A percentile compares a stretch with the other conserved stretches of the same genome.
phyloP scores from a whole-genome alignment of 495 filamentous ascomycete species.

The Glarea lozoyensis region DNA sequence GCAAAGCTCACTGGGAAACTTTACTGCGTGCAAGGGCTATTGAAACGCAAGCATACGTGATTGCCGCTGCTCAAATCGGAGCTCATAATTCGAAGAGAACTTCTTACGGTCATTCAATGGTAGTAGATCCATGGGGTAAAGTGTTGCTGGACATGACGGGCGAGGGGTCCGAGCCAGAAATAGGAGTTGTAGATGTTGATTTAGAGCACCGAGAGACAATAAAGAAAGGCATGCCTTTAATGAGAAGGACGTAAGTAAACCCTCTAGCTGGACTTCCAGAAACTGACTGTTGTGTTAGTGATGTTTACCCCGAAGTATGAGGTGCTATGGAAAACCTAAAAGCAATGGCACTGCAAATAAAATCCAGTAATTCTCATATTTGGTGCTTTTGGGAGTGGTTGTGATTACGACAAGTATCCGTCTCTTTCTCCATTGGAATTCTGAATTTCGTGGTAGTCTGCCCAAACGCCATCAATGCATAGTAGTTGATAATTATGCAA shows the following conservation, averaged over 20 bases:
- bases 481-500: conserved; percentile 17
- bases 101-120: conserved; percentile 85
- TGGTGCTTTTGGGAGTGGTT: conserved; percentile 1
- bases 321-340: background rate
- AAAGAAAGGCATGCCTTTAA: conserved; percentile 54
- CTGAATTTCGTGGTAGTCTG: background rate
- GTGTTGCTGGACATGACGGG: conserved; percentile 57
- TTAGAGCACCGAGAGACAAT: conserved; percentile 34
- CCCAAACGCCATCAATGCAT: conserved; percentile 12
- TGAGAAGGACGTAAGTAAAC: conserved; percentile 31
- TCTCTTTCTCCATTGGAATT: background rate
- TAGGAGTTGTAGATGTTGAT: conserved; percentile 41
- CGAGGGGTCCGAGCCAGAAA: conserved; percentile 33
- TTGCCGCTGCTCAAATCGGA: conserved; percentile 82
- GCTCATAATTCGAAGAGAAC: conserved; percentile 67
- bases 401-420: background rate
- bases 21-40: conserved; percentile 77
- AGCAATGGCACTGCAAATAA: background rate
- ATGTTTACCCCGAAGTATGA: conserved; percentile 22
- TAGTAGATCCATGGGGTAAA: conserved; percentile 82
- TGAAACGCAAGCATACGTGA: conserved; percentile 79
- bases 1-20: conserved; percentile 74
- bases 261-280: background rate
- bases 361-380: background rate
- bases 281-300: conserved; percentile 3